Base-by-base conservation (phyloP, 1,284 basidiomycete genomes). In the Ustilago shanxiensis region DNA sequence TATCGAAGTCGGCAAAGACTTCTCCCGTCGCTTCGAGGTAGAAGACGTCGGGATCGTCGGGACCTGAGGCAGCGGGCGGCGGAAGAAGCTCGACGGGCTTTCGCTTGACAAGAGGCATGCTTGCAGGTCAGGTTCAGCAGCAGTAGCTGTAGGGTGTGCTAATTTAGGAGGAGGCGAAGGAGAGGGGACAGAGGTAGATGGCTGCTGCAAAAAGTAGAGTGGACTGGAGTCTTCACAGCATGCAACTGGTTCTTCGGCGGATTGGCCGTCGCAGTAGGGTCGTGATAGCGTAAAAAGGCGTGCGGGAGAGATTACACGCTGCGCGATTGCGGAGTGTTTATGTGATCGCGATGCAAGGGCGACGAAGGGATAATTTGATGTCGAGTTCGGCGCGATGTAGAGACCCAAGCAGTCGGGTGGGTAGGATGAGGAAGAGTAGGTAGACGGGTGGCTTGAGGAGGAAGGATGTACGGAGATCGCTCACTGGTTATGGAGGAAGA, bases 1-100 rank as follows among this genome's bases (percentile, higher is more conserved):
- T 79, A 72, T 86, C 84, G 49, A 85, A 86, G 50, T 86, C 83
- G 18, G 67, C 55, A 59, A 86, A 86, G 51, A 86, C 77, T 60
- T 86, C 84, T 13, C 83, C 84, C 6, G 83, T 86, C 8, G 74
- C 69, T 10, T 75, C 71, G 39, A 86, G 74, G 62, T 79, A 86
- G 54, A 81, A 86, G 63, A 85, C 84, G 13, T 77, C 77, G 14
- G 82, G 80, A 45, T 83, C 80, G n/a, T 84, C 75, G 6, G 72
- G 61, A n/a, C 73, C 66, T 18, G 60, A 49, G 7, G 78, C 66
- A 9, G 59, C 60, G 22, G 84, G 81, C 8, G 83, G 72, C 3
- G 79, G 74, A 41, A 78, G 63, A 31, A 80, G 76, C 61, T 81
- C 78, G 37, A 85, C 81, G 14, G 69, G 62, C 55, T 85, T 83